Conservation (phyloP, 257 asterid species). For the Solanum chilense region DNA sequence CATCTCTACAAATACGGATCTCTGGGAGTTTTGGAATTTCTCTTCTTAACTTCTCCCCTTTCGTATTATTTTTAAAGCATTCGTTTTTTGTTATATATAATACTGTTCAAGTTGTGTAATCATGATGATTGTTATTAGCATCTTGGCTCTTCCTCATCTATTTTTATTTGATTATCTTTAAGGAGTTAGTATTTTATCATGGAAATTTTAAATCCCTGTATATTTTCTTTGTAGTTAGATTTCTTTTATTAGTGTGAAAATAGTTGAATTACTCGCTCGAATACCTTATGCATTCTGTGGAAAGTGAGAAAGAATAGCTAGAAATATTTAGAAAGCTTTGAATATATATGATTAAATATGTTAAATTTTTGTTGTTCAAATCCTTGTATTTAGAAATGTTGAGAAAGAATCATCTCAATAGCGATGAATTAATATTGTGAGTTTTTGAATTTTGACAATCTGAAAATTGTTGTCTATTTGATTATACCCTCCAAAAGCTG, state of each 20-base stretch:
- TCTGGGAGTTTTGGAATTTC: background rate
- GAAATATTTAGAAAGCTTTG: too few relatives aligned
- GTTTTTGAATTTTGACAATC: background rate
- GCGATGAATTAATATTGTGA: background rate
- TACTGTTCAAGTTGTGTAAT: too few relatives aligned
- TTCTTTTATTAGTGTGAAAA: too few relatives aligned
- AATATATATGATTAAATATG: too few relatives aligned
- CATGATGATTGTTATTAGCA: background rate
- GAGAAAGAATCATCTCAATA: background rate
- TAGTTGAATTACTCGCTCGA: background rate
- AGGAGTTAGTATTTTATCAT: background rate
- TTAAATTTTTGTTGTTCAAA: background rate
- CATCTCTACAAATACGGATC: background rate
- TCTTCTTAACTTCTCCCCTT: background rate
- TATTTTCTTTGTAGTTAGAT: background rate
- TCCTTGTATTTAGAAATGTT: background rate
- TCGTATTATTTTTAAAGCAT: too few relatives aligned
- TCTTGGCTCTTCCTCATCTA: background rate
- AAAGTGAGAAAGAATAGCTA: background rate
- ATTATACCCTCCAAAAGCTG: background rate
- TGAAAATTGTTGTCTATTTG: background rate
- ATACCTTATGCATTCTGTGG: background rate
- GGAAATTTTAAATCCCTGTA: background rate
- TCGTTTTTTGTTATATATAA: too few relatives aligned
- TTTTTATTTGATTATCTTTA: background rate